Evolutionary conservation across 257 asterid genomes (phyloP), one percentile per base, ranked within the genome.

Genomic region (Nicotiana otophora): DNA sequence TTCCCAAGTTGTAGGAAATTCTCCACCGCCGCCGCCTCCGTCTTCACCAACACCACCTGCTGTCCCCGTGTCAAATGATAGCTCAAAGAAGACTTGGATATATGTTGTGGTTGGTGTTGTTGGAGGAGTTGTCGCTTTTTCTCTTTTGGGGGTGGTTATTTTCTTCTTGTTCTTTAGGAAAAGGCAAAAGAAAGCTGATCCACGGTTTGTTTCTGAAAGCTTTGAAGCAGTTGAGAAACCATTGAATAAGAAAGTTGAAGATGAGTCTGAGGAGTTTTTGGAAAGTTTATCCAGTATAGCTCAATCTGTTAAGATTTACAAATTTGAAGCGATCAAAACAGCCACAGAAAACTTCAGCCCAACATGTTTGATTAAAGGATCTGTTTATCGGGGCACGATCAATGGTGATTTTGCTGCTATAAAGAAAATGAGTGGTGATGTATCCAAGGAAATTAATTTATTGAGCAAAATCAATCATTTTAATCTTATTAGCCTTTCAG

Each of bases 321-420:
- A 89, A 2, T 93, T 92, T 10, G 82, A 88, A 61, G 95, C 94
- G 81, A 87, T 96, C 4, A 88, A 80, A 86, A 57, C 83, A 2
- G 96, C 97, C 7, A 94, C 99, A 0, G 84, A 90, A 11, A 88
- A 93, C 87, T 94, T 96, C 84, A 85, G 92, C 80, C 87, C 93
- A 10, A 34, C 67, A 9, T 87, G 84, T 72, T 68, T 51, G 90
- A 91, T 96, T 54, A 87, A 87, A 72, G 97, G 98, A 0, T 93
- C 97, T 0, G 97, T 93, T 63, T 94, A 96, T 86, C 90, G 94
- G 7, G 99, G 93, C 23, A 84, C 83, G 3, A 86, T 96, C 20
- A 93, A 92, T 26, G 98, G 98, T 11, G 99, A 96, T 82, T 81
- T 87, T 19, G 99, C 99, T 1, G 99, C 99, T 0, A 88, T 96